These are phyloP conservation scores for Nicotiana benthamiana DNA, from an alignment of 257 asterid genomes.

Conservation along the genomic window DNA sequence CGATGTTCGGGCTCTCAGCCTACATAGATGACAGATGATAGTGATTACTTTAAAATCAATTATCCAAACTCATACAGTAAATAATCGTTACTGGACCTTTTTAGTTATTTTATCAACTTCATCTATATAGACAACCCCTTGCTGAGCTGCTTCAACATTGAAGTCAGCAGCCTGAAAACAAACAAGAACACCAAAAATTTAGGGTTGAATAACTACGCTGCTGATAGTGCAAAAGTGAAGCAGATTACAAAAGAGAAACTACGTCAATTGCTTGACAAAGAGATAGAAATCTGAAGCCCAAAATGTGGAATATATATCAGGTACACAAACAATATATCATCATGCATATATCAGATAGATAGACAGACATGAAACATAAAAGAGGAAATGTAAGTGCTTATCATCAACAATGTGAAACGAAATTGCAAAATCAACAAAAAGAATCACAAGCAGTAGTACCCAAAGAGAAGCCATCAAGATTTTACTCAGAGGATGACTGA, in stretches of 20 bases:
- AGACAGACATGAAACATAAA: neutral
- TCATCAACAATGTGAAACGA: neutral
- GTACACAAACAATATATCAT: neutral
- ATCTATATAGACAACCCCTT: slow-evolving; percentile 84
- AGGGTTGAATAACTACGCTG: neutral
- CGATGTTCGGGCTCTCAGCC: slow-evolving; percentile 63
- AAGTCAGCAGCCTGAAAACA: slow-evolving; percentile 68
- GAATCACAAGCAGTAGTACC: neutral
- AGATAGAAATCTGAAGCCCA: neutral
- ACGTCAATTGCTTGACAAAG: neutral
- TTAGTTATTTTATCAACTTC: slow-evolving; percentile 95
- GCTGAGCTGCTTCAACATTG: slow-evolving; percentile 82
- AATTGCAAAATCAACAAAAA: neutral
- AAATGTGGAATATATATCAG: neutral
- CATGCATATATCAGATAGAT: neutral
- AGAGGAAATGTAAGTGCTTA: neutral
- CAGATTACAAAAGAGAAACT: neutral
- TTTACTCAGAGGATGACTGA: neutral
- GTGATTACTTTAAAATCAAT: neutral
- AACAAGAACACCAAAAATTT: slow-evolving; percentile 12
- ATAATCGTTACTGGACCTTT: slow-evolving; percentile 42
- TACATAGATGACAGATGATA: slow-evolving; percentile 30
- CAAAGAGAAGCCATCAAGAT: neutral
- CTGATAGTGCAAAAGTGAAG: neutral
- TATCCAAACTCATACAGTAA: neutral